Percentiles rank a stretch among this genome's conserved stretches.
Evolutionary conservation across 805 yeast species (phyloP).

Genomic region (Yarrowia porcina): DNA sequence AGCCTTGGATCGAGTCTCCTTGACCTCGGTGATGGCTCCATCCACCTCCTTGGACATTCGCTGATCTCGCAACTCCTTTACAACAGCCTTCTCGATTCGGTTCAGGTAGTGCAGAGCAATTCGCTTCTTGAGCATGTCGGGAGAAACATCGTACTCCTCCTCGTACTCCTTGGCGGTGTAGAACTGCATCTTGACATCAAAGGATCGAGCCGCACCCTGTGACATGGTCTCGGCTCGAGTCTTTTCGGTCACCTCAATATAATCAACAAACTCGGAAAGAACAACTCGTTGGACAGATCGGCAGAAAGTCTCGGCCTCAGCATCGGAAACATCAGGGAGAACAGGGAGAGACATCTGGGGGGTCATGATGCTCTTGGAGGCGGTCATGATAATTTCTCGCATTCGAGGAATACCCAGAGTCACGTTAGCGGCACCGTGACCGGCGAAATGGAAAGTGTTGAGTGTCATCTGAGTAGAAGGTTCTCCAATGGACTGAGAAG

Average conservation of each 20-base stretch:
- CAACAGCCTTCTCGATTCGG: constrained; percentile 66
- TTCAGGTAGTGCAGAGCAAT: constrained; percentile 63
- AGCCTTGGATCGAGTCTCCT: constrained; percentile 40
- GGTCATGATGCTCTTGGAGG: constrained; percentile 91
- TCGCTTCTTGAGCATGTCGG: constrained; percentile 70
- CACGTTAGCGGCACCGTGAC: constrained; percentile 99
- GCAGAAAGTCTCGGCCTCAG: constrained; percentile 87
- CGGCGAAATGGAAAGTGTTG: constrained; percentile 97
- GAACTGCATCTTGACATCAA: constrained; percentile 70
- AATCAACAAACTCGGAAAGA: constrained; percentile 84
- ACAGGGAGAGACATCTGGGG: constrained; percentile 98
- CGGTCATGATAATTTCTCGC: constrained; percentile 99
- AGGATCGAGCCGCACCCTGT: constrained; percentile 53
- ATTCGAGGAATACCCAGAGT: constrained; percentile 99
- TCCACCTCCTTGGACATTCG: constrained; percentile 47
- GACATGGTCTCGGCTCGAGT: constrained; percentile 50
- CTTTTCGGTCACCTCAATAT: constrained; percentile 81
- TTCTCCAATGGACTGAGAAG: constrained; percentile 97
- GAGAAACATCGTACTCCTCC: constrained; percentile 83
- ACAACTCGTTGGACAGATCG: constrained; percentile 81
- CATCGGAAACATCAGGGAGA: constrained; percentile 72
- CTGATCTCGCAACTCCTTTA: constrained; percentile 80
- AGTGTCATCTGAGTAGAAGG: constrained; percentile 99
- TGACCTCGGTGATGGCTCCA: constrained; percentile 44
- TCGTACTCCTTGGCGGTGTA: constrained; percentile 73